phyloP scores from a whole-genome alignment of 805 yeast species.

The Candida sanyiensis region DNA sequence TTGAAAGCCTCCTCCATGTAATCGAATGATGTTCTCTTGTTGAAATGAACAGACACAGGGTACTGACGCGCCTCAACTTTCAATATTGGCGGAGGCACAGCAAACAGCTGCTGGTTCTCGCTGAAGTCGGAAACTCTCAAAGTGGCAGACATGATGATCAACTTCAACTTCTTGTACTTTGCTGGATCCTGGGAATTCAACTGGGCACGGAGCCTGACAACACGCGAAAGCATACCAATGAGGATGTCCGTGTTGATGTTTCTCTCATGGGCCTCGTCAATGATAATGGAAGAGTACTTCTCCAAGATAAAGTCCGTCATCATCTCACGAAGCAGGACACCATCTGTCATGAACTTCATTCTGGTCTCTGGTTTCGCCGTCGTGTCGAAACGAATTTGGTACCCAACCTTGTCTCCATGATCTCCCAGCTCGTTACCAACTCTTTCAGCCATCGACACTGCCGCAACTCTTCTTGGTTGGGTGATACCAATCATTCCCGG shows the following conservation, averaged over 20 bases:
- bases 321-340: conserved; percentile 89
- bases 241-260: conserved; percentile 93
- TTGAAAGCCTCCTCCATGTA: conserved; percentile 82
- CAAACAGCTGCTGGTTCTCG: conserved; percentile 67
- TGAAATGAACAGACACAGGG: conserved; percentile 90
- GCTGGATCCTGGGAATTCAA: conserved; percentile 42
- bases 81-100: conserved; percentile 75
- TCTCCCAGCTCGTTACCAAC: conserved; percentile 72
- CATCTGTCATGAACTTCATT: conserved; percentile 89
- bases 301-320: conserved; percentile 76
- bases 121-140: conserved; percentile 89
- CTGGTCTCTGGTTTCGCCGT: conserved; percentile 59
- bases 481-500: conserved; percentile 97
- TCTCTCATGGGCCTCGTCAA: conserved; percentile 98
- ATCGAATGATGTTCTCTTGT: conserved; percentile 67
- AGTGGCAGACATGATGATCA: conserved; percentile 96
- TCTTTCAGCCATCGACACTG: conserved; percentile 84
- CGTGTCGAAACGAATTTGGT: conserved; percentile 79
- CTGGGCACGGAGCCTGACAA: conserved; percentile 63
- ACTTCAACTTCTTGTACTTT: conserved; percentile 57
- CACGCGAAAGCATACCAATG: conserved; percentile 90
- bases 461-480: conserved; percentile 93
- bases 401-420: conserved; percentile 63
- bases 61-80: conserved; percentile 90
- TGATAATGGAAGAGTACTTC: conserved; percentile 79